Percentiles rank a stretch among this genome's conserved stretches.
These are phyloP conservation scores for Porcisia hertigi DNA, from an alignment of 208 protist species.

Conservation along the genomic window DNA sequence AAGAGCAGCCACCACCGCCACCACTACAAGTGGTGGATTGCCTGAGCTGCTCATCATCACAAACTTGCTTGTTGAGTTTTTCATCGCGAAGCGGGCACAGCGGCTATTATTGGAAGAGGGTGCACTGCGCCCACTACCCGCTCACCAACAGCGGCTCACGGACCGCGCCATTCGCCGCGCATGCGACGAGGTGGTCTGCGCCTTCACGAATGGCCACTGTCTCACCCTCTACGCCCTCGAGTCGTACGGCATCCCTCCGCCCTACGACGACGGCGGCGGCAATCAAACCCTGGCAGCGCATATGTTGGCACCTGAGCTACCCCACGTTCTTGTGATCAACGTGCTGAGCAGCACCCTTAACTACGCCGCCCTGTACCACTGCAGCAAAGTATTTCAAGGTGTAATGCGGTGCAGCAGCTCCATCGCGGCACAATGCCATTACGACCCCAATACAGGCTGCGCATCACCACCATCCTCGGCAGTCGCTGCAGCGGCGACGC, in stretches of 20 bases:
- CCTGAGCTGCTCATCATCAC: constrained; percentile 47
- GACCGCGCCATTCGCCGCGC: constrained; percentile 42
- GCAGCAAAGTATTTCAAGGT: constrained; percentile 41
- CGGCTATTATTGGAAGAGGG: constrained; percentile 18
- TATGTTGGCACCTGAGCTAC: constrained; percentile 36
- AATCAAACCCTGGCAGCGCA: neutral
- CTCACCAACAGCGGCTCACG: constrained; percentile 17
- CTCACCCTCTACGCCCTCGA: constrained; percentile 42
- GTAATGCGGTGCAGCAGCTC: constrained; percentile 19
- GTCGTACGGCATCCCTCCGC: constrained; percentile 35
- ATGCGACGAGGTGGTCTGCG: constrained; percentile 65
- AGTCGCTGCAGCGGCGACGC: neutral
- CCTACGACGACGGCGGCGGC: constrained; percentile 9
- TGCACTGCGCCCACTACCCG: neutral
- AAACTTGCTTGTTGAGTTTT: constrained; percentile 52
- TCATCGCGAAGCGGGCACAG: constrained; percentile 49
- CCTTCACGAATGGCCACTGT: constrained; percentile 44
- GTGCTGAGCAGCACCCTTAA: constrained; percentile 46
- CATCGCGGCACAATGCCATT: neutral
- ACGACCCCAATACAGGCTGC: neutral
- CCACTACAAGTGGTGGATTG: constrained; percentile 19
- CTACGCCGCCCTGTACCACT: constrained; percentile 44
- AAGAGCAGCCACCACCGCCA: constrained; percentile 1
- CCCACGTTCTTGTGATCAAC: constrained; percentile 45
- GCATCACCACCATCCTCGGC: neutral